Evolutionary conservation across 306 rosid species (phyloP), one percentile per base, ranked within the genome.

Genomic region (Acacia melanoxylon): DNA sequence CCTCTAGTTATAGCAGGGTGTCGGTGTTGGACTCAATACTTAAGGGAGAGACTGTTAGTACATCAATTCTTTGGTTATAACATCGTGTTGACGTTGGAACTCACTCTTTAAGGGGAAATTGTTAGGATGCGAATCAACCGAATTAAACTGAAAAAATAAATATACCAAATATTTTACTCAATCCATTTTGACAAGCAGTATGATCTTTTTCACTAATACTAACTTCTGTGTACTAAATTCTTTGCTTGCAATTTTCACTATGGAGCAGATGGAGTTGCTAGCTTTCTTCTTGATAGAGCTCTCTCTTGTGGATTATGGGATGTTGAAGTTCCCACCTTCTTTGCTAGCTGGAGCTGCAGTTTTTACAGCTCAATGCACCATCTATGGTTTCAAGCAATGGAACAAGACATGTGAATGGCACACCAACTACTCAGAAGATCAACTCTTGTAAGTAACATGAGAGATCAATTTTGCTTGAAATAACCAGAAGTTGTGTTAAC

Each of bases 241-340:
- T 51, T 74, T 33, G 33, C 51, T 75, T 63, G 1, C 40, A 17
- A 19, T 76, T 27, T 56, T 70, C 16, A 3, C 20, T 48, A 77
- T 80, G 87, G 54, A 83, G 77, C 94, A 95, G 99, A 86, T 93
- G 73, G 96, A 95, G 84, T 78, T 86, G 10, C 82, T 95, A 6
- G 90, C 97, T 41, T 95, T 92, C 91, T 95, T 95, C 93, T 78
- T 95, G 85, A 82, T 92, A 10, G 99, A 95, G 86, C 96, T 95
- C 25, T 91, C 93, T 41, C 91, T 95, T 0, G 98, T 93, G 70
- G 98, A 95, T 82, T 93, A 89, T 54, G 90, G 90, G 78, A 95
- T 92, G 98, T 84, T 95, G 68, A 89, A 90, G 86, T 95, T 86
- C 80, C 86, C 91, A 31, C 96, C 98, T 41, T 95, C 99, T 69